These are phyloP conservation scores for Diaporthe ilicicola DNA, from an alignment of 2,329 filamentous ascomycete species.

Conservation along the genomic window DNA sequence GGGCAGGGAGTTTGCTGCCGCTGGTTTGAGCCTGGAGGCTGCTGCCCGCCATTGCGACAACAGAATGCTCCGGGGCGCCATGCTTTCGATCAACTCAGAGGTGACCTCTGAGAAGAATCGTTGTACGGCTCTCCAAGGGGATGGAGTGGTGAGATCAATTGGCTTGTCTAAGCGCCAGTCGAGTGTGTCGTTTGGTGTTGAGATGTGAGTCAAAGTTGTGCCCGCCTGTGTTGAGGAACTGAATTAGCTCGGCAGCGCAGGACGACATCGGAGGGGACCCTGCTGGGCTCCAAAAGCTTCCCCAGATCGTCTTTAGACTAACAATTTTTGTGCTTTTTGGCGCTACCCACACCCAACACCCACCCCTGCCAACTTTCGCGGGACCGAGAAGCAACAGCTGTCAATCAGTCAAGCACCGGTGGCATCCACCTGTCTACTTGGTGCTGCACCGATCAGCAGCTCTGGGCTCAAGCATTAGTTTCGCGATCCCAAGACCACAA, in stretches of 20 bases:
- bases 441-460: slow-evolving; percentile 15
- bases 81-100: slow-evolving; percentile 31
- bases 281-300: background rate
- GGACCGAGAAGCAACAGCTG: slow-evolving; percentile 23
- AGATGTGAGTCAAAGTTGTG: slow-evolving; percentile 28
- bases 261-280: slow-evolving; percentile 27
- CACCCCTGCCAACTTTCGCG: slow-evolving; percentile 16
- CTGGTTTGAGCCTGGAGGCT: slow-evolving; percentile 35
- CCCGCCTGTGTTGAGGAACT: slow-evolving; percentile 1
- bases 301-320: slow-evolving; percentile 23
- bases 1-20: slow-evolving; percentile 37
- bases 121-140: slow-evolving; percentile 24
- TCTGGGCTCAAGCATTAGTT: background rate
- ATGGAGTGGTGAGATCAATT: slow-evolving; percentile 9
- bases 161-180: slow-evolving; percentile 4
- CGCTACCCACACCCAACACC: background rate
- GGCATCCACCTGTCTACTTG: slow-evolving; percentile 11
- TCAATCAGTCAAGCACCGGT: slow-evolving; percentile 7
- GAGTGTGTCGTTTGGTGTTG: slow-evolving; percentile 7
- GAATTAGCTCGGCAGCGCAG: slow-evolving; percentile 1
- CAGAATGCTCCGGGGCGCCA: slow-evolving; percentile 33
- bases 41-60: slow-evolving; percentile 37
- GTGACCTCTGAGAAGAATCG: slow-evolving; percentile 29
- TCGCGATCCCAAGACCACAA: background rate
- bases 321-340: slow-evolving; percentile 2